Evolutionary conservation across 352 stramenopile species (phyloP), one percentile per base, ranked within the genome.

Genomic region (Phytopythium aichiense): DNA sequence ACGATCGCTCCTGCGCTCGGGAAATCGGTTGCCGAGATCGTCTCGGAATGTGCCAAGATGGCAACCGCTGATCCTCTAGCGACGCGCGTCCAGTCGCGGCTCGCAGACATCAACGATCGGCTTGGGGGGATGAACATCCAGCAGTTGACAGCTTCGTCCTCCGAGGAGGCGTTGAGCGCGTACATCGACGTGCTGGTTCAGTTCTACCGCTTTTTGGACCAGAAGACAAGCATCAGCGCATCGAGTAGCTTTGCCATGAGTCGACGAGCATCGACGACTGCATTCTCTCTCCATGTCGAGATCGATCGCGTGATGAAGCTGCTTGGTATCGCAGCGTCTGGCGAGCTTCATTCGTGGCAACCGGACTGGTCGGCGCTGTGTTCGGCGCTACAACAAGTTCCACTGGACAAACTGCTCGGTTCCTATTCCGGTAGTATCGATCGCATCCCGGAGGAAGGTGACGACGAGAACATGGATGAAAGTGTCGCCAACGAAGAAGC

Each of bases 221-320:
- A 56, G 50, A 56, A 43, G 28, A 13, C 20, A 18, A 18, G 30
- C 20, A 56, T n/a, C 31, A 25, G 22, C 22, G 5, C 50, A 8
- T 45, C 51, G 9, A 57, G 51, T 20, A 4, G 51, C 8, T 3
- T 57, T 20, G 51, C 18, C 4, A 57, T 57, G 51, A 57, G 51
- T 46, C 51, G 33, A n/a, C 51, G 33, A 22, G 51, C 23, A 20
- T 20, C 51, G 16, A 57, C 51, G n/a, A 38, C 37, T 6, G 20
- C 23, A 15, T 57, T 45, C 30, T 45, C 33, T 3, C 18, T 57
- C 13, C 51, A 57, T 8, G 33, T 42, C 1, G 33, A 57, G 20
- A 45, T 56, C 28, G 50, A 56, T 25, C 18, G 28, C 7, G 11
- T 56, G 25, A 40, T 56, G 33, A 38, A 45, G 30, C n/a, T 43